phyloP scores from a whole-genome alignment of 2,329 filamentous ascomycete species.

The Penicillium sp. region DNA sequence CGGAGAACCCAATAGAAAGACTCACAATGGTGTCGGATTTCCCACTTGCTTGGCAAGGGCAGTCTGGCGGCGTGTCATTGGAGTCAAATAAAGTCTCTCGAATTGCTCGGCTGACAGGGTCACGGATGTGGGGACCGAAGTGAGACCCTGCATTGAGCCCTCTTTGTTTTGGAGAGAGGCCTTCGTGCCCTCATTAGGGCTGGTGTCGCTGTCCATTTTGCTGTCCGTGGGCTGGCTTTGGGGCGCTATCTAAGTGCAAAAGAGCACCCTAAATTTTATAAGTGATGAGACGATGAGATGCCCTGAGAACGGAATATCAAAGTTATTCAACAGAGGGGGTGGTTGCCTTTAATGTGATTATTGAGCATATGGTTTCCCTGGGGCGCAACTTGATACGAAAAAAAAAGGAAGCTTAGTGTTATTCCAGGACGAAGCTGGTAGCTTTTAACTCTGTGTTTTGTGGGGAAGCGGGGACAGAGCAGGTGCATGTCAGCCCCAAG shows the following conservation, averaged over 20 bases:
- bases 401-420: too few relatives aligned
- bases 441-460: too few relatives aligned
- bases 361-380: too few relatives aligned
- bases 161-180: slow-evolving; percentile 5
- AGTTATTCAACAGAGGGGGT: background rate
- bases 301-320: background rate
- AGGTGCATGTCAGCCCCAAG: too few relatives aligned
- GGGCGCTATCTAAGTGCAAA: background rate
- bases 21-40: slow-evolving; percentile 34
- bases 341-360: too few relatives aligned
- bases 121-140: slow-evolving; percentile 20
- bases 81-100: slow-evolving; percentile 34
- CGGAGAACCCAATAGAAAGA: background rate
- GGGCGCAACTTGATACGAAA: too few relatives aligned
- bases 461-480: too few relatives aligned
- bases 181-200: slow-evolving; percentile 8
- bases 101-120: slow-evolving; percentile 34
- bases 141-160: slow-evolving; percentile 1
- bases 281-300: background rate
- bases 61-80: slow-evolving; percentile 30
- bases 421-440: too few relatives aligned
- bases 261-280: background rate
- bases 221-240: background rate
- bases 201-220: slow-evolving; percentile 9
- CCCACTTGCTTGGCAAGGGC: slow-evolving; percentile 28